A percentile compares a stretch with the other conserved stretches of the same genome.
Conservation (phyloP, 441 rosid species). For the Aquilaria agallochum region DNA sequence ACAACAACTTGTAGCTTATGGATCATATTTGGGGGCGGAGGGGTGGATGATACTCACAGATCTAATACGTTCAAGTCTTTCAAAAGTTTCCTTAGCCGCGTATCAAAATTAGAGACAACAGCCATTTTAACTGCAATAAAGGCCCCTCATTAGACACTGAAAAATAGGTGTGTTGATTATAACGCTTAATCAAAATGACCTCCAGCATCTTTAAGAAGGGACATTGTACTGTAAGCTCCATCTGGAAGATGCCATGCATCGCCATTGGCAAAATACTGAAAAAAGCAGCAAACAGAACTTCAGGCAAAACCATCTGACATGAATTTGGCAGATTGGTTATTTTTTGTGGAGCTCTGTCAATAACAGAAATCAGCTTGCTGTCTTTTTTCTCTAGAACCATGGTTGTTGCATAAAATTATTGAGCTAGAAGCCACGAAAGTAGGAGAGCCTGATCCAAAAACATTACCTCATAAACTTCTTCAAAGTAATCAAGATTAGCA, state of each 20-base stretch:
- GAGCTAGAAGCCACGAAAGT: not conserved
- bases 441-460: slow-evolving; percentile 7
- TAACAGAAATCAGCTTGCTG: not conserved
- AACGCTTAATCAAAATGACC: slow-evolving; percentile 46
- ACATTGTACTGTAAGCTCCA: slow-evolving; percentile 62
- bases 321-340: not conserved
- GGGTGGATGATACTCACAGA: slow-evolving; percentile 44
- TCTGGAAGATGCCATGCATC: slow-evolving; percentile 86
- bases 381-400: not conserved
- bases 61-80: slow-evolving; percentile 71
- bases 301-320: slow-evolving; percentile 10
- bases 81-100: slow-evolving; percentile 69
- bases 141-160: slow-evolving; percentile 18
- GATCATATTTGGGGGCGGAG: too few relatives aligned
- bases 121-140: slow-evolving; percentile 72
- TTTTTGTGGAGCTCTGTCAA: not conserved
- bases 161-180: not conserved
- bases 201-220: slow-evolving; percentile 71
- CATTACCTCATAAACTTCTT: slow-evolving; percentile 78
- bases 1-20: too few relatives aligned
- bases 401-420: not conserved
- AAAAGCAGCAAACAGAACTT: slow-evolving; percentile 10
- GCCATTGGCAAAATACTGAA: slow-evolving; percentile 74
- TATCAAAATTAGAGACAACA: slow-evolving; percentile 85
- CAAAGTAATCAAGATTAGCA: slow-evolving; percentile 65